These are phyloP conservation scores for Claviceps capensis DNA, from an alignment of 2,329 filamentous ascomycete species.

Conservation along the genomic window DNA sequence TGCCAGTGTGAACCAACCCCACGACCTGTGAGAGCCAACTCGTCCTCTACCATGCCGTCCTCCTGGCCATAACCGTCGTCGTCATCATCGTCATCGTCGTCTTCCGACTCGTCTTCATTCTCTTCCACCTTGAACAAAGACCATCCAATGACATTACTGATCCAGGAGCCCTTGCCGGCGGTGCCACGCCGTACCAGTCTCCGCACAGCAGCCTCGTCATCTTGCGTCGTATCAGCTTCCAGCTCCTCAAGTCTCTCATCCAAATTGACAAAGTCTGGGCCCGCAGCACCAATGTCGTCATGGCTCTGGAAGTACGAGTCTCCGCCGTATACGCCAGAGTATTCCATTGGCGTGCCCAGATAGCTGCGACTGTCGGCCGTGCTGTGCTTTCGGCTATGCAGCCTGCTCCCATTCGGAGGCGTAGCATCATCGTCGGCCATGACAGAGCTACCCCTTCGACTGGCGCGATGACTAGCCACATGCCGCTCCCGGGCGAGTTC, in stretches of 20 bases:
- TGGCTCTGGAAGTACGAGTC: slow-evolving; percentile 29
- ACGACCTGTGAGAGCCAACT: slow-evolving; percentile 15
- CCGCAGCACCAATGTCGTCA: slow-evolving; percentile 27
- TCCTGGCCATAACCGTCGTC: slow-evolving; percentile 12
- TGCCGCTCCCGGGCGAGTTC: slow-evolving; percentile 38
- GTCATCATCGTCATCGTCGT: slow-evolving; percentile 23
- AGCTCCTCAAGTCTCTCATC: slow-evolving; percentile 44
- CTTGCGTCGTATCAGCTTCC: slow-evolving; percentile 34
- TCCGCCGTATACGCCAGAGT: slow-evolving; percentile 19
- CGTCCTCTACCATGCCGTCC: slow-evolving; percentile 13
- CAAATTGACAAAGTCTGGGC: slow-evolving; percentile 50
- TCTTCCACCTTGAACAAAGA: slow-evolving; percentile 49
- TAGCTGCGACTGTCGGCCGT: slow-evolving; percentile 22
- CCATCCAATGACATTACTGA: slow-evolving; percentile 45
- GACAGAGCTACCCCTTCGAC: slow-evolving; percentile 31
- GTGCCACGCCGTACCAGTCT: slow-evolving; percentile 41
- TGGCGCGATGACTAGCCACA: slow-evolving; percentile 31
- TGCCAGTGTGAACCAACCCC: slow-evolving; percentile 22
- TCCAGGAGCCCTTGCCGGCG: slow-evolving; percentile 41
- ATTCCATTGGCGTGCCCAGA: slow-evolving; percentile 31
- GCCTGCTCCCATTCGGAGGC: slow-evolving; percentile 27
- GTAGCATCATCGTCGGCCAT: slow-evolving; percentile 24
- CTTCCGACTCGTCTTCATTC: slow-evolving; percentile 37
- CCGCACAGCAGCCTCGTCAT: slow-evolving; percentile 46
- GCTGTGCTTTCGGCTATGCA: slow-evolving; percentile 29